phyloP scores from a whole-genome alignment of 257 asterid species.

The Fraxinus anomala region DNA sequence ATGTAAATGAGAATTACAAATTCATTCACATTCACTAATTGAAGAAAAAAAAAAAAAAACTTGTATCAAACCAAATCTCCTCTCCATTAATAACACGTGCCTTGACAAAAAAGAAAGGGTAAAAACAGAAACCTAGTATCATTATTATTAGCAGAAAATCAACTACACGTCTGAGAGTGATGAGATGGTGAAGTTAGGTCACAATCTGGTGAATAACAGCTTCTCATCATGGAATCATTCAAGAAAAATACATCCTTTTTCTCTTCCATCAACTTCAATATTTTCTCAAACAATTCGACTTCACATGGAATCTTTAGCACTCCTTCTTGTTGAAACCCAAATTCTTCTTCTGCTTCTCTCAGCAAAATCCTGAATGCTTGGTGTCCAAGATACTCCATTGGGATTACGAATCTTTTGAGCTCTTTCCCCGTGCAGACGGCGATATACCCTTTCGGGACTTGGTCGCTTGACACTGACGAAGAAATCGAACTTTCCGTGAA shows the following conservation, averaged over 20 bases:
- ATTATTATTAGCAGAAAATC: conserved; percentile 5
- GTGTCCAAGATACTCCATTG: conserved; percentile 63
- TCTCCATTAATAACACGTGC: conserved; percentile 10
- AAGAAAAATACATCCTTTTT: conserved; percentile 35
- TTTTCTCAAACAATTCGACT: conserved; percentile 53
- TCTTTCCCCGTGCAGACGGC: conserved; percentile 73
- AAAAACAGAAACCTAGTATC: neutral
- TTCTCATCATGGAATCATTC: conserved; percentile 24
- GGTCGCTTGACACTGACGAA: conserved; percentile 1
- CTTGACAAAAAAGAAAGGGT: conserved; percentile 5
- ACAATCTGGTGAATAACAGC: conserved; percentile 32
- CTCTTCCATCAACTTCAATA: conserved; percentile 55
- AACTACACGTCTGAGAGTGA: conserved; percentile 52
- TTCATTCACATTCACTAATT: neutral
- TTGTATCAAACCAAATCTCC: neutral
- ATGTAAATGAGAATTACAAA: neutral
- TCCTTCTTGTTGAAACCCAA: conserved; percentile 84
- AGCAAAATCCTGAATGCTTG: conserved; percentile 58
- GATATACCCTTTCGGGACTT: conserved; percentile 71
- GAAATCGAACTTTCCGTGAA: conserved; percentile 51
- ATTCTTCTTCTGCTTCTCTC: conserved; percentile 83
- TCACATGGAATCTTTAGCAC: conserved; percentile 72
- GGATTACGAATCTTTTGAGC: conserved; percentile 66
- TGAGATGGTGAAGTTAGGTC: conserved; percentile 31
- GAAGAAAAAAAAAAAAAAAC: neutral